Percentiles rank a stretch among this genome's conserved stretches.
Conservation (phyloP, 2,329 filamentous ascomycete genomes). For the Epichloe baconii region DNA sequence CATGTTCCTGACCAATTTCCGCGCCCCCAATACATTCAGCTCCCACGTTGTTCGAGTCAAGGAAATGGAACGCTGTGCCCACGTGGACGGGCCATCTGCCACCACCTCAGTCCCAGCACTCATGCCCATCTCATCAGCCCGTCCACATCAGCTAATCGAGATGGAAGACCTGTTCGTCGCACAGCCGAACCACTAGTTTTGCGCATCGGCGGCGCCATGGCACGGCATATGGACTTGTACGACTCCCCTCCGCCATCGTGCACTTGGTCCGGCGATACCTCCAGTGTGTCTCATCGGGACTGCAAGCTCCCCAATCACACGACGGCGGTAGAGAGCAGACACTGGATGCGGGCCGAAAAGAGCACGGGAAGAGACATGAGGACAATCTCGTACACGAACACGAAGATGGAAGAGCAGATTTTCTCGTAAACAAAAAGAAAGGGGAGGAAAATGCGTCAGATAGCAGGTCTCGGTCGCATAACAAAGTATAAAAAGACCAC, state of each 20-base stretch:
- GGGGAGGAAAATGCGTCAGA: no score
- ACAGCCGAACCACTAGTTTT: background rate
- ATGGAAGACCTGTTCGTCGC: background rate
- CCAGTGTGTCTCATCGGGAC: background rate
- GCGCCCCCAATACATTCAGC: no score
- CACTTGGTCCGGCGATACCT: background rate
- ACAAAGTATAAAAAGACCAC: no score
- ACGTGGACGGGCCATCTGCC: no score
- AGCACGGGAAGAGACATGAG: background rate
- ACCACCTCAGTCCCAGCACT: no score
- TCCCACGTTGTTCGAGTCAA: no score
- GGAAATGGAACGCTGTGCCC: no score
- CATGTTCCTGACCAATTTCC: background rate
- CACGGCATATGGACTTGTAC: background rate
- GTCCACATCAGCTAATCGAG: background rate
- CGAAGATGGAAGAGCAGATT: background rate
- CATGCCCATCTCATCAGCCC: no score
- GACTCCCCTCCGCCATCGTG: background rate
- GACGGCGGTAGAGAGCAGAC: background rate
- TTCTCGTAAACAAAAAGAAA: background rate
- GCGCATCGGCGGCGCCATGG: background rate
- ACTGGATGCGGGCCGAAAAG: background rate
- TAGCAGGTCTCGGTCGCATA: no score
- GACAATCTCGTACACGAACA: background rate
- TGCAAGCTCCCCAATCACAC: background rate